Conservation (phyloP, 371 early-diverging fungal genomes). For the Saksenaea oblongispora region DNA sequence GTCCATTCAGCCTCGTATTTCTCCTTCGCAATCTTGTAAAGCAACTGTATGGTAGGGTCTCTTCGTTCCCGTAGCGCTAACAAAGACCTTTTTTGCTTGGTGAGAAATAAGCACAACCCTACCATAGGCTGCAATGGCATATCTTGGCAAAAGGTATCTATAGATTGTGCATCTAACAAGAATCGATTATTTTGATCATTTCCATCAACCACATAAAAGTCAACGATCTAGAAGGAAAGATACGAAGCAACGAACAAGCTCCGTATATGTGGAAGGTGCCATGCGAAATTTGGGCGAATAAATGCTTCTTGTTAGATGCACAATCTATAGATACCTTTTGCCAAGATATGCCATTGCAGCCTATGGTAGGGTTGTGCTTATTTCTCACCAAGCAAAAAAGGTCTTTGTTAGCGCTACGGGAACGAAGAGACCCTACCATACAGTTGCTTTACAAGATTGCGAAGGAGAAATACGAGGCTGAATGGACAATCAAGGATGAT, state of each 20-base stretch:
- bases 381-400: background rate
- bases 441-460: background rate
- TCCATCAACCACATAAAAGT: no score
- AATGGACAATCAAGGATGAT: background rate
- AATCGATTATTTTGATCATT: no score
- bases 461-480: conserved; percentile 2
- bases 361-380: background rate
- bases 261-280: no score
- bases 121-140: background rate
- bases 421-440: conserved; percentile 2
- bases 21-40: background rate
- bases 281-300: no score
- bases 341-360: background rate
- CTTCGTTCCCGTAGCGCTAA: background rate
- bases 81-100: background rate
- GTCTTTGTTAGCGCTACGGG: background rate
- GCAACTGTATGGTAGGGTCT: conserved; percentile 1
- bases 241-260: no score
- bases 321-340: no score
- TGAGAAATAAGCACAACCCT: background rate
- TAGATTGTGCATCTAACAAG: no score
- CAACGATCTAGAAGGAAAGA: no score
- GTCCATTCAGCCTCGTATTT: conserved; percentile 1
- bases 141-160: no score
- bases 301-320: no score